Evolutionary conservation across 2,329 filamentous ascomycete species (phyloP), one percentile per base, ranked within the genome.

Genomic region (Sporothrix humicola): DNA sequence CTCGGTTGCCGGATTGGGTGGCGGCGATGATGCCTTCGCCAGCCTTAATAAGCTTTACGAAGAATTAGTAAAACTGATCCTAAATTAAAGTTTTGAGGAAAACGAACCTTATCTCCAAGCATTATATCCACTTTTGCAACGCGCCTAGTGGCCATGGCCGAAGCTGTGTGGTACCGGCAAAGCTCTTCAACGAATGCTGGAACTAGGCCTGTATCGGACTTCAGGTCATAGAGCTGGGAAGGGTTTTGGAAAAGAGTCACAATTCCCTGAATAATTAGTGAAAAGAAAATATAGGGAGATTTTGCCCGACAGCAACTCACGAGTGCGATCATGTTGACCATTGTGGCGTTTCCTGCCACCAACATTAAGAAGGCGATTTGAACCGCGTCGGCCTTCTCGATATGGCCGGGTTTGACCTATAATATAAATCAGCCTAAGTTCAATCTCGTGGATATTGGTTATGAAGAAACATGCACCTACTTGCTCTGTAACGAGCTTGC

Each of bases 191-290:
- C n/a, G 2, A 56, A 56, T 6, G 54, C n/a, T 26, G 54, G 54
- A 12, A 10, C 54, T 3, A 56, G 54, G 54, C n/a, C 20, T 12
- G 54, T 8, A 13, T 56, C 8, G 1, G 54, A 26, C 54, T 56
- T 56, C n/a, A 48, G 54, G 54, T 56, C 54, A 4, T 56, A 17
- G 9, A 56, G 54, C 10, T 56, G 54, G n/a, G n/a, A 56, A 1
- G 54, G 54, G 8, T 56, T 56, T 26, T 56, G 20, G n/a, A 56
- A 56, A 26, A 26, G 54, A 56, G 54, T 56, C 54, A 56, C 54
- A 56, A 56, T 48, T 17, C 46, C 46, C 46, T 48, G 10, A 12
- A 48, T 3, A 12, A 8, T 48, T 48, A 48, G 46, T 48, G 46
- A 48, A 26, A 26, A 26, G 23, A 26, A 26, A 26, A 26, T 26